Percentiles rank a stretch among this genome's conserved stretches.
These are phyloP conservation scores for Kwoniella botswanensis DNA, from an alignment of 768 basidiomycete genomes.

Conservation along the genomic window DNA sequence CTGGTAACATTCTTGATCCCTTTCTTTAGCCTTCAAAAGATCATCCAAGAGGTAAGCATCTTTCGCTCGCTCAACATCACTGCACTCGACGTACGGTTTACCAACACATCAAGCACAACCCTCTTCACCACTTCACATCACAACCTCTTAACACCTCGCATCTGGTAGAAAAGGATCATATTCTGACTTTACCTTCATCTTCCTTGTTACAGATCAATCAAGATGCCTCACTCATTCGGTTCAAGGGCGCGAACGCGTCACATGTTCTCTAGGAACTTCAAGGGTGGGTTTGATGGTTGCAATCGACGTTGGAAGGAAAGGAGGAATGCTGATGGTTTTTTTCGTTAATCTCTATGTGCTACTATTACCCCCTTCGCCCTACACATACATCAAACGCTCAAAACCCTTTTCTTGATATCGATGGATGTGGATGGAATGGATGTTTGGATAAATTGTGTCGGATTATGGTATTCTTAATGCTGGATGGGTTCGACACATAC, in stretches of 20 bases:
- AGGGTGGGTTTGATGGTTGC: conserved; percentile 67
- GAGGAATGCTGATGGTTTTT: conserved; percentile 19
- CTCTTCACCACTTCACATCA: neutral
- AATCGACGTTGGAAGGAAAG: conserved; percentile 3
- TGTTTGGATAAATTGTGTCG: neutral
- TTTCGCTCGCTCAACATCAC: neutral
- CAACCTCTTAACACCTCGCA: neutral
- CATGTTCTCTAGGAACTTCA: conserved; percentile 99
- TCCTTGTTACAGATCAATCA: conserved; percentile 30
- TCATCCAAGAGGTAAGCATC: conserved; percentile 23
- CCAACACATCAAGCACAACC: neutral
- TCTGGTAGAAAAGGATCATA: neutral
- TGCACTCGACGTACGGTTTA: neutral
- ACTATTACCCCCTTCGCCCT: neutral
- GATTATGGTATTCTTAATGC: neutral
- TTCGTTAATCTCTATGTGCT: neutral
- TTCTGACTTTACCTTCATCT: conserved; percentile 1
- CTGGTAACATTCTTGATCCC: conserved; percentile 1
- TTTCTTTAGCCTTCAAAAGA: conserved; percentile 16
- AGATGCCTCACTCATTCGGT: conserved; percentile 99
- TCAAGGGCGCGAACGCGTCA: conserved; percentile 99
- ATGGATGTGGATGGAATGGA: conserved; percentile 9
- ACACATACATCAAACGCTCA: neutral
- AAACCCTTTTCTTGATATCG: neutral
- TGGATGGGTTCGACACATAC: conserved; percentile 25